Evolutionary conservation across 2,329 filamentous ascomycete genomes (phyloP), one percentile per base, ranked within the genome.

Genomic region (Stagonosporopsis chrysanthemi): DNA sequence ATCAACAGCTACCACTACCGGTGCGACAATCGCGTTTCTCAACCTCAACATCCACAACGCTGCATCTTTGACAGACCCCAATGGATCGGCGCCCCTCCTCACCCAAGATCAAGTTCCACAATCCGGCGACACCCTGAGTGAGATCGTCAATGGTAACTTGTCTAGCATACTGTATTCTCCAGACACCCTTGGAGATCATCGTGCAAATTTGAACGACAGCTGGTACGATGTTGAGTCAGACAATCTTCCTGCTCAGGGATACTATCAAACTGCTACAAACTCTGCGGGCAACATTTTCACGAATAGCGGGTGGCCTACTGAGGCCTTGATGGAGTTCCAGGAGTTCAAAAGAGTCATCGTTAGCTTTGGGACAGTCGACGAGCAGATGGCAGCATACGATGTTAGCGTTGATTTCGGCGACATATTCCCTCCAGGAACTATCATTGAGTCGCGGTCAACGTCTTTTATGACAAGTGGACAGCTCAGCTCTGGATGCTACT

Each of bases 251-350:
- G 76, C 82, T 19, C 62, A 73, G 3, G 79, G 81, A 23, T 90
- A 88, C 64, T 87, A 84, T 56, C 75, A 75, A 6, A 76, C 78
- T 1, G 67, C 80, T 8, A 66, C 72, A 26, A 64, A 76, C 38
- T 44, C 64, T 11, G 63, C 73, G 3, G 77, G 78, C 17, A 76
- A 72, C 7, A 40, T 68, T 2, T 79, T 78, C 19, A 88, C 86
- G 0, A 68, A 78, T 0, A 80, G 87, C 72, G 87, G 87, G 11
- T 90, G 87, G 87, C 87, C 87, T 0, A 83, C 81, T n/a, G 82
- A 85, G 62, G 79, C 81, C 19, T 86, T 81, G 62, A 72, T 88
- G 31, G 84, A 86, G 62, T 79, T 88, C 41, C 76, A 78, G 2
- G 75, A 80, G 43, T 78, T 79, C n/a, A 81, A 81, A 61, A 79